Base-by-base conservation (phyloP, 2,329 filamentous ascomycete species). In the Fusarium tuaranense region DNA sequence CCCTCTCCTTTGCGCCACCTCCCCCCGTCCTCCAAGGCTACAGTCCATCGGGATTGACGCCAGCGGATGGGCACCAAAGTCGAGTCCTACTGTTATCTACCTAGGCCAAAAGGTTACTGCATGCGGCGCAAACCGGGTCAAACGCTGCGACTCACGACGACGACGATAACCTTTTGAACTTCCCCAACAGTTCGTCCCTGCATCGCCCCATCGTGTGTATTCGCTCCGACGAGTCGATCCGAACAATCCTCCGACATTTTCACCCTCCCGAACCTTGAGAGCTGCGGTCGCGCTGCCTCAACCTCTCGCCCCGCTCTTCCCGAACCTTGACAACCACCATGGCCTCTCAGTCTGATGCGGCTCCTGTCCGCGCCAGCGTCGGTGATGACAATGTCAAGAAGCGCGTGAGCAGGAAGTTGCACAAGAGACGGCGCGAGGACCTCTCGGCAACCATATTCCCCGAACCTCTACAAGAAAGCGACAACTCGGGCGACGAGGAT, bases 391-490 rank as follows among this genome's bases (percentile, higher is more conserved):
- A 81, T 46, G 66, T 82, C 32, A 83, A 81, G 62, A 83, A 82
- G 65, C 84, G 84, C 65, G 78, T 84, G 13, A 82, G 81, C 63
- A 84, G 82, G 67, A 88, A 83, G 75, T 83, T 88, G 18, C 84
- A 84, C 38, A 88, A 86, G 80, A 86, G 82, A 69, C 83, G 83
- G 48, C 83, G 80, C 38, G 83, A 83, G 71, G 83, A 84, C 38
- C 78, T 80, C 18, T 81, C 78, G 12, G 73, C 84, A 3, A 84
- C 83, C 14, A 68, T 80, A 51, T 84, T 91, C 7, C 89, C 89
- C 14, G 88, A 90, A 27, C 86, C 85, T 20, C 81, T 91, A 41
- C 86, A 85, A 78, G 85, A 87, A 51, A 86, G 83, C 72, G 88
- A 88, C 68, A 84, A 84, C n/a, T 84, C 84, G 20, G 83, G 81